phyloP scores from a whole-genome alignment of 495 filamentous ascomycete species.

The Penicillium coffeae region DNA sequence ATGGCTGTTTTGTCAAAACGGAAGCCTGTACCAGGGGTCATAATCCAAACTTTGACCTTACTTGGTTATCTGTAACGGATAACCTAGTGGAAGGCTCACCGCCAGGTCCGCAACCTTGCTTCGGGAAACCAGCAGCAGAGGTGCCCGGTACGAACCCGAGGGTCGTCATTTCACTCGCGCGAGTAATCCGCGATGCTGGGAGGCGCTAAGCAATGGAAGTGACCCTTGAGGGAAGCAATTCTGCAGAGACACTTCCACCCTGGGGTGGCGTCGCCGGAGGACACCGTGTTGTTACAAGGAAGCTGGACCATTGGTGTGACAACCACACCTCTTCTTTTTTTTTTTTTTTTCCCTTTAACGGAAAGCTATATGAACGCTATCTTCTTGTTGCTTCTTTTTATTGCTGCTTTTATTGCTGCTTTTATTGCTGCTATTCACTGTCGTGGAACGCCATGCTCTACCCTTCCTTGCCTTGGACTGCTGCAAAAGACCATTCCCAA shows the following conservation, averaged over 20 bases:
- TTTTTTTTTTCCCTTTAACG: conserved; percentile 2
- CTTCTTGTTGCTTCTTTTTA: neutral
- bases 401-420: neutral
- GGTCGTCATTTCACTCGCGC: conserved; percentile 55
- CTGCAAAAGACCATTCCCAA: no score
- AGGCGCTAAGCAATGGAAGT: conserved; percentile 58
- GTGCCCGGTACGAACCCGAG: conserved; percentile 61
- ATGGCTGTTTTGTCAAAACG: no score
- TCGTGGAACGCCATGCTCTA: no score
- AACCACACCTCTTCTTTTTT: conserved; percentile 22
- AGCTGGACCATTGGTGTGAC: conserved; percentile 39
- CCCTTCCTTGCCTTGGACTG: no score
- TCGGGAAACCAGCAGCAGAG: conserved; percentile 41
- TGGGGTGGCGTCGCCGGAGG: conserved; percentile 56
- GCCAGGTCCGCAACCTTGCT: conserved; percentile 42
- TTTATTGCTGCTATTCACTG: no score
- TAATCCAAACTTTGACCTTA: no score
- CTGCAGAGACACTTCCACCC: conserved; percentile 61
- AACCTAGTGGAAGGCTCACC: conserved; percentile 43
- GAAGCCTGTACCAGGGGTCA: no score
- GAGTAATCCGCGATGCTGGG: conserved; percentile 59
- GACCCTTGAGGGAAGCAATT: conserved; percentile 64
- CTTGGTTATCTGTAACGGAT: conserved; percentile 42
- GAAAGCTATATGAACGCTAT: no score
- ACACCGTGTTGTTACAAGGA: conserved; percentile 50